phyloP scores from a whole-genome alignment of 345 rosid genomes.

The Psidium friedrichsthalianum region DNA sequence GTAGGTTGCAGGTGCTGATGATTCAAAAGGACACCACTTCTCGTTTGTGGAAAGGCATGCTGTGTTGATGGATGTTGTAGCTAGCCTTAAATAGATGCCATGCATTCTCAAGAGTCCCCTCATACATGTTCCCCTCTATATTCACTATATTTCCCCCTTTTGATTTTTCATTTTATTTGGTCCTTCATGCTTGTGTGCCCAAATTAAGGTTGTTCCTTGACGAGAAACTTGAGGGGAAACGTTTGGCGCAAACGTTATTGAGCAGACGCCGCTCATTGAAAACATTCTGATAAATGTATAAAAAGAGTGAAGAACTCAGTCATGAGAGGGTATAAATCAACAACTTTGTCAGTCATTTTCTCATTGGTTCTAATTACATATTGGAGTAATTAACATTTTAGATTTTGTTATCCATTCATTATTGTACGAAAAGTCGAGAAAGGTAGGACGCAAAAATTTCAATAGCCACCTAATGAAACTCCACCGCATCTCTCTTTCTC shows the following conservation, averaged over 20 bases:
- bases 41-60: too few species aligned
- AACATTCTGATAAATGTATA: neutral
- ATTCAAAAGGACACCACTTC: too few species aligned
- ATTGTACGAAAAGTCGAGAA: too few species aligned
- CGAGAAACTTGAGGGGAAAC: too few species aligned
- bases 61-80: too few species aligned
- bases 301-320: neutral
- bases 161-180: neutral
- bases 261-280: neutral
- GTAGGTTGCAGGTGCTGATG: too few species aligned
- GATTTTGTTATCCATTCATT: too few species aligned
- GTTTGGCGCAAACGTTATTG: too few species aligned
- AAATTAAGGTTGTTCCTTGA: neutral
- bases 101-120: neutral
- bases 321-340: neutral
- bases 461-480: too few species aligned
- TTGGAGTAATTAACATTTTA: neutral
- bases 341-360: neutral
- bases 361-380: neutral
- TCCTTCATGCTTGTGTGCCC: neutral
- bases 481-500: too few species aligned
- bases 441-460: too few species aligned
- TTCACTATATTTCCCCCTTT: neutral
- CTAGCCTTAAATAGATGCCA: too few species aligned
- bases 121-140: neutral